Conservation (phyloP, 139 green algal species). For the Volvox reticuliferus region DNA sequence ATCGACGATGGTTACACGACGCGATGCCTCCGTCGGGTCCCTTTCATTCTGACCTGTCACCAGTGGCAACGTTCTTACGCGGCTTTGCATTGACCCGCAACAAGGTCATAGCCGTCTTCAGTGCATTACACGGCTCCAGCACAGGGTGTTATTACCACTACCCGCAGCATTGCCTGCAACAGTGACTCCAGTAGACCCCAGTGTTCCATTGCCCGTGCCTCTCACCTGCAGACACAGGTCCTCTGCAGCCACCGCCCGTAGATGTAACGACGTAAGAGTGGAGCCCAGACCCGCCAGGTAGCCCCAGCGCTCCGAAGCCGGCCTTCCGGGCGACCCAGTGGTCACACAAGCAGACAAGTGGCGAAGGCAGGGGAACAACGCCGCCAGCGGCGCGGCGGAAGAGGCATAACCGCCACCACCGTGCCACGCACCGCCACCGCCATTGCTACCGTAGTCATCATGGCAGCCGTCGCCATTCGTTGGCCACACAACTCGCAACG, state of each 20-base stretch:
- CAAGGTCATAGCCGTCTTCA: no score
- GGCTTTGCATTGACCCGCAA: no score
- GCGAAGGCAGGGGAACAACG: constrained; percentile 12
- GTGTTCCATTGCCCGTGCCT: not conserved
- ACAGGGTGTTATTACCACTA: no score
- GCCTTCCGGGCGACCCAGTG: not conserved
- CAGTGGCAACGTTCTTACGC: not conserved
- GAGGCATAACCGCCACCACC: not conserved
- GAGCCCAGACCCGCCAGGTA: constrained; percentile 24
- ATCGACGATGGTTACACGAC: not conserved
- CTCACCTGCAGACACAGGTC: constrained; percentile 40
- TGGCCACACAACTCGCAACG: not conserved
- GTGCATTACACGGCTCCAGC: no score
- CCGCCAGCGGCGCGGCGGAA: constrained; percentile 2
- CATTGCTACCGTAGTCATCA: not conserved
- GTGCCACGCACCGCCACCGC: not conserved
- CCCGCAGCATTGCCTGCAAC: no score
- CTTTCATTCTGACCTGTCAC: not conserved
- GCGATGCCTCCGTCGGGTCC: not conserved
- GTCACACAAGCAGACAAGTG: constrained; percentile 28
- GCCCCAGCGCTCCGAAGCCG: constrained; percentile 20
- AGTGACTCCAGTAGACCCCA: no score
- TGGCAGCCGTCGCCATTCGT: not conserved
- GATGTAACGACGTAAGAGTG: constrained; percentile 13
- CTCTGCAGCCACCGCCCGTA: constrained; percentile 28